A percentile compares a stretch with the other conserved stretches of the same genome.
Evolutionary conservation across 2,329 filamentous ascomycete species (phyloP).

Genomic region (Microthyrium microscopicum): DNA sequence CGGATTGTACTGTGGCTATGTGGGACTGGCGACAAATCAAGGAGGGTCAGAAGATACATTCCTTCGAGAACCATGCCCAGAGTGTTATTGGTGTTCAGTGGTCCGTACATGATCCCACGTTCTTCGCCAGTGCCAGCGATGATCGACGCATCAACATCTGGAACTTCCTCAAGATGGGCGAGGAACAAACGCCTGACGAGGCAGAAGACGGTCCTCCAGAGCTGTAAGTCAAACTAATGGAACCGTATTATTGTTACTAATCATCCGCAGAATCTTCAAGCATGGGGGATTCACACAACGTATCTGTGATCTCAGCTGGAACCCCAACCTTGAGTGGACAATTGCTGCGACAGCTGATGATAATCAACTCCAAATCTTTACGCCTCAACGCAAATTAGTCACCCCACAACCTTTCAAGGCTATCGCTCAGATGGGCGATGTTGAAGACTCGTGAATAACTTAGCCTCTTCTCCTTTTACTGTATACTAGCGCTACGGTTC

Average conservation of each 20-base stretch:
- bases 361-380: slow-evolving; percentile 81
- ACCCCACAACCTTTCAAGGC: slow-evolving; percentile 5
- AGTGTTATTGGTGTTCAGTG: slow-evolving; percentile 84
- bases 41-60: slow-evolving; percentile 78
- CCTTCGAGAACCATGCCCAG: slow-evolving; percentile 73
- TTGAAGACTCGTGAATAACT: too few species aligned
- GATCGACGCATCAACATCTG: slow-evolving; percentile 91
- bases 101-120: slow-evolving; percentile 80
- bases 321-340: slow-evolving; percentile 90
- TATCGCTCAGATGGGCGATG: slow-evolving; percentile 6
- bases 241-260: slow-evolving; percentile 9
- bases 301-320: slow-evolving; percentile 95
- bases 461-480: too few species aligned
- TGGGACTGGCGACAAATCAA: slow-evolving; percentile 92
- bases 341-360: slow-evolving; percentile 92
- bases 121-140: slow-evolving; percentile 82
- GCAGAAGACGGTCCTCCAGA: slow-evolving; percentile 89
- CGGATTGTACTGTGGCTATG: slow-evolving; percentile 84
- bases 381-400: slow-evolving; percentile 13
- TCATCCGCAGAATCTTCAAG: slow-evolving; percentile 63
- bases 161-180: slow-evolving; percentile 82
- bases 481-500: too few species aligned
- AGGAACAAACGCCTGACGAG: slow-evolving; percentile 90
- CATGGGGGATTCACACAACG: slow-evolving; percentile 96
- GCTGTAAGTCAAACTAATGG: slow-evolving; percentile 43